Evolutionary conservation across 345 rosid genomes (phyloP).

Genomic region (Schrenkiella parvula): DNA sequence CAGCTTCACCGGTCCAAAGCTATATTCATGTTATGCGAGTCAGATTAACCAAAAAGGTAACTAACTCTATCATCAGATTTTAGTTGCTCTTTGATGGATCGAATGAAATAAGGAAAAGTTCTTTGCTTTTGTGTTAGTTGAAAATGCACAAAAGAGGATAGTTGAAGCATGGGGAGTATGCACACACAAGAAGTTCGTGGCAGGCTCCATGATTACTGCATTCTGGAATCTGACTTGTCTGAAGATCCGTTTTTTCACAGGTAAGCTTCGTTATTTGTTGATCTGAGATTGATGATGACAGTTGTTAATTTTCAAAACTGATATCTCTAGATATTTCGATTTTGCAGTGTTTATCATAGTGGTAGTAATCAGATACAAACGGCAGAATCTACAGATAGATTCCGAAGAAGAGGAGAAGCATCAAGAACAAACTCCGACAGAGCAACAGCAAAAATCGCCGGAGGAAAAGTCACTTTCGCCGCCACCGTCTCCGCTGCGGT

Average conservation of each 20-base stretch:
- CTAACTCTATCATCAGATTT: not conserved
- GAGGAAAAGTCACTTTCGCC: not conserved
- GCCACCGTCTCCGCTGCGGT: not conserved
- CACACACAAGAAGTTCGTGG: conserved; percentile 83
- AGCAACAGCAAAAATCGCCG: not conserved
- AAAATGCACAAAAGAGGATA: conserved; percentile 38
- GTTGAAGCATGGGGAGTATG: conserved; percentile 70
- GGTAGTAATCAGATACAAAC: conserved; percentile 61
- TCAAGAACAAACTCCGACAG: conserved; percentile 22
- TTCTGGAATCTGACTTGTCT: conserved; percentile 89
- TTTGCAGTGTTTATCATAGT: conserved; percentile 71
- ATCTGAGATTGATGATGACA: not conserved
- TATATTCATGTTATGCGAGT: conserved; percentile 54
- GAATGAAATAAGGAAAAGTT: not conserved
- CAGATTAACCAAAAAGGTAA: conserved; percentile 63
- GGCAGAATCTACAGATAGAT: conserved; percentile 43
- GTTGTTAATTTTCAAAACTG: not conserved
- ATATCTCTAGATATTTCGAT: not conserved
- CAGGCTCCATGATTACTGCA: conserved; percentile 67
- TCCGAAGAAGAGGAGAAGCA: conserved; percentile 34
- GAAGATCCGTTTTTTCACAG: conserved; percentile 76
- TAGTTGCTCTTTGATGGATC: not conserved
- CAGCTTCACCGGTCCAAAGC: conserved; percentile 73
- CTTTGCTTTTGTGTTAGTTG: conserved; percentile 40
- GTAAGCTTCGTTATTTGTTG: conserved; percentile 27